A percentile compares a stretch with the other conserved stretches of the same genome.
Conservation (phyloP, 441 rosid genomes). For the Mallotus repandus region DNA sequence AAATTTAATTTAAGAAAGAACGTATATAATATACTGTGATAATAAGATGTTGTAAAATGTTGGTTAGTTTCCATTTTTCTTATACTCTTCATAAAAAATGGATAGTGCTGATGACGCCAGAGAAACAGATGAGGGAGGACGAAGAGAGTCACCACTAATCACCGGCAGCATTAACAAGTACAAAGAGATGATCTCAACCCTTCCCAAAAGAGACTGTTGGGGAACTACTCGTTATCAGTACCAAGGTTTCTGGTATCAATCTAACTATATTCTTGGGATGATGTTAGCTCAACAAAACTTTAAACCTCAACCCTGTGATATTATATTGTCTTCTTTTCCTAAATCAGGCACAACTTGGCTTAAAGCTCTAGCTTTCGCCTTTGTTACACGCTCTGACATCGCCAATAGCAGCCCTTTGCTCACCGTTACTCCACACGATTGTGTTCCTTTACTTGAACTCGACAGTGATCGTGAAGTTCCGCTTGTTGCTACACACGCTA, state of each 20-base stretch:
- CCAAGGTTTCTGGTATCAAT: neutral
- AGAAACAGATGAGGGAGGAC: no score
- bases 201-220: neutral
- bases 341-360: slow-evolving; percentile 1
- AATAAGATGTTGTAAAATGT: no score
- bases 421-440: neutral
- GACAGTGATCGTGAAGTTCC: neutral
- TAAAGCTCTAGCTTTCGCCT: neutral
- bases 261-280: neutral
- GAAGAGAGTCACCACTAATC: no score
- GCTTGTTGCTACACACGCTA: neutral
- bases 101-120: no score
- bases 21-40: no score
- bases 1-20: no score
- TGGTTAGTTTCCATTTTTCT: no score
- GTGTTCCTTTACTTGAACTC: neutral
- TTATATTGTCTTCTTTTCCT: neutral
- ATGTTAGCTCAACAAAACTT: neutral
- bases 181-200: neutral
- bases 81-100: no score
- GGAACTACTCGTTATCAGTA: neutral
- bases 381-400: neutral
- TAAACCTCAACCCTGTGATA: neutral
- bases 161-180: no score
- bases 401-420: neutral